These are phyloP conservation scores for Suillus brevipes DNA, from an alignment of 768 basidiomycete species.

Conservation along the genomic window DNA sequence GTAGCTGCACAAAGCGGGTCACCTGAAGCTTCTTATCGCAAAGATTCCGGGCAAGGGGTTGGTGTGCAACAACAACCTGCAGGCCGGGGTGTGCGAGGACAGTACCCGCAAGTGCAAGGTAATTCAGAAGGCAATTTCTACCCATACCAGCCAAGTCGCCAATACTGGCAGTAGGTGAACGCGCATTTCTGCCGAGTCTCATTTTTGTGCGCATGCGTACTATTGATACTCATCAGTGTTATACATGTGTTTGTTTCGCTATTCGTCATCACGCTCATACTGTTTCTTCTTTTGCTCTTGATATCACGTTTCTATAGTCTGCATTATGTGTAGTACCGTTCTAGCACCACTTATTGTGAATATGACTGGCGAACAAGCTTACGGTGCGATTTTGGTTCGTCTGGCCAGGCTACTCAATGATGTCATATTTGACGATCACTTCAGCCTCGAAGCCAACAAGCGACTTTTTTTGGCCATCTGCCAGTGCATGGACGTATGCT, in stretches of 20 bases:
- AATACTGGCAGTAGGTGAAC: slow-evolving; percentile 45
- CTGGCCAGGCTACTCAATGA: too few relatives aligned
- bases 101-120: slow-evolving; percentile 34
- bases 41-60: slow-evolving; percentile 25
- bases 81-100: slow-evolving; percentile 47
- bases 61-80: slow-evolving; percentile 42
- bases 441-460: too few relatives aligned
- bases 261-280: neutral
- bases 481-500: too few relatives aligned
- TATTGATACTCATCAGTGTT: neutral
- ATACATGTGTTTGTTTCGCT: neutral
- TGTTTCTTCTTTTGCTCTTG: slow-evolving; percentile 18
- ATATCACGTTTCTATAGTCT: slow-evolving; percentile 16
- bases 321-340: slow-evolving; percentile 2
- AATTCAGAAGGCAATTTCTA: slow-evolving; percentile 69
- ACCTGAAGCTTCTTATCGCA: slow-evolving; percentile 56
- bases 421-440: too few relatives aligned
- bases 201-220: slow-evolving; percentile 3
- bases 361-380: neutral
- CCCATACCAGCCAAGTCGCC: slow-evolving; percentile 67
- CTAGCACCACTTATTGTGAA: slow-evolving; percentile 1
- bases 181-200: slow-evolving; percentile 13
- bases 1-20: slow-evolving; percentile 45
- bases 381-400: too few relatives aligned
- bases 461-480: too few relatives aligned